A percentile compares a stretch with the other conserved stretches of the same genome.
phyloP scores from a whole-genome alignment of 1,284 basidiomycete species.

The Ganoderma sinense region DNA sequence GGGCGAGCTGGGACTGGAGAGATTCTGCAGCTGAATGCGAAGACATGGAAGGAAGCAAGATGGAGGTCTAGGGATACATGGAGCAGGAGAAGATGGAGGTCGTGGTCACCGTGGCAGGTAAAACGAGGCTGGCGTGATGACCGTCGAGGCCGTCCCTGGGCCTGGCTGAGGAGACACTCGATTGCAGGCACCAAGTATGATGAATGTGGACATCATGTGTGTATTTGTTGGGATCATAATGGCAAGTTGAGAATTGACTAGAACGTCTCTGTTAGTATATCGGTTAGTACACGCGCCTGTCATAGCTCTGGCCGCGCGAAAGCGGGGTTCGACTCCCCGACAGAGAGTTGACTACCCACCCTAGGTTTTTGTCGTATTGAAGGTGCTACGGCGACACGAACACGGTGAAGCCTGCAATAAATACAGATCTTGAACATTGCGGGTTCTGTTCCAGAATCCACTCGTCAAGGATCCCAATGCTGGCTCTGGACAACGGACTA shows the following conservation, averaged over 20 bases:
- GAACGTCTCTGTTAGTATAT: conserved; percentile 29
- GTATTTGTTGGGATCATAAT: too few species aligned
- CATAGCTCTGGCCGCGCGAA: conserved; percentile 40
- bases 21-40: background rate
- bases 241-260: background rate
- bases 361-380: too few species aligned
- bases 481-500: too few species aligned
- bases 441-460: too few species aligned
- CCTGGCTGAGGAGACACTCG: too few species aligned
- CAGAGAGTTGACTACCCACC: conserved; percentile 38
- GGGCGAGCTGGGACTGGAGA: conserved; percentile 8
- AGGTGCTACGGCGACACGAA: too few species aligned
- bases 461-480: too few species aligned
- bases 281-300: conserved; percentile 34
- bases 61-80: background rate
- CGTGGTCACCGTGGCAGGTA: too few species aligned
- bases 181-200: too few species aligned
- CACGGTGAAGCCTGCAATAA: too few species aligned
- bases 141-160: background rate
- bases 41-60: background rate
- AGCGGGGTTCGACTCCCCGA: conserved; percentile 54
- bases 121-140: background rate
- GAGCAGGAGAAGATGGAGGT: background rate
- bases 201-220: too few species aligned
- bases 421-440: too few species aligned